These are phyloP conservation scores for Hypoxylon sp. DNA, from an alignment of 2,329 filamentous ascomycete genomes.

Conservation along the genomic window DNA sequence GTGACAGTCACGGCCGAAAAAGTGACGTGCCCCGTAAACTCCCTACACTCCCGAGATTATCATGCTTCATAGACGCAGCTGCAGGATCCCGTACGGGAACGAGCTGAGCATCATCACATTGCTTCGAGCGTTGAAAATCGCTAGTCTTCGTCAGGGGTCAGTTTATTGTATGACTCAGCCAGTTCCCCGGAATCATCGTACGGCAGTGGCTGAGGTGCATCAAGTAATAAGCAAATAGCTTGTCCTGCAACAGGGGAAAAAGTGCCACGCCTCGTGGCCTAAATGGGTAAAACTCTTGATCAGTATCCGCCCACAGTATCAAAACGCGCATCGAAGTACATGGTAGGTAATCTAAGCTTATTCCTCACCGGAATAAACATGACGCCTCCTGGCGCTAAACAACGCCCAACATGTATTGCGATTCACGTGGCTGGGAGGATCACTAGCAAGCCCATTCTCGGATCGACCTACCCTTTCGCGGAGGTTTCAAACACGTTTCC, in stretches of 20 bases:
- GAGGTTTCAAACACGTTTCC: conserved; percentile 20
- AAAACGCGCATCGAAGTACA: conserved; percentile 4
- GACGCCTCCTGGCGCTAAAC: conserved; percentile 22
- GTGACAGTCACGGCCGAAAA: conserved; percentile 37
- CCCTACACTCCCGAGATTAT: conserved; percentile 41
- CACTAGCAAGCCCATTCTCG: conserved; percentile 26
- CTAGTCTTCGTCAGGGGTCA: conserved; percentile 13
- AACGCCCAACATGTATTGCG: conserved; percentile 38
- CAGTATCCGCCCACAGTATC: conserved; percentile 40
- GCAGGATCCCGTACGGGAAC: conserved; percentile 38
- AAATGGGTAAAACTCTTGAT: conserved; percentile 25
- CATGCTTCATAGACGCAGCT: conserved; percentile 35
- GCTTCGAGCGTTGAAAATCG: conserved; percentile 17
- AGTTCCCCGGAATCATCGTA: conserved; percentile 30
- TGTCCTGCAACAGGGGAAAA: conserved; percentile 21
- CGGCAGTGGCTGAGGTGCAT: conserved; percentile 29
- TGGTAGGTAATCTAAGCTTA: conserved; percentile 1
- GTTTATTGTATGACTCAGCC: conserved; percentile 19
- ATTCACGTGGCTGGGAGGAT: conserved; percentile 45
- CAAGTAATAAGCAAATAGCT: conserved; percentile 29
- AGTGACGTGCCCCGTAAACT: conserved; percentile 31
- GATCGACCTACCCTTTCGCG: conserved; percentile 35
- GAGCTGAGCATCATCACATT: conserved; percentile 27
- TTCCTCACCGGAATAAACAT: conserved; percentile 30
- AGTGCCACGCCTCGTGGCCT: conserved; percentile 25